A percentile compares a stretch with the other conserved stretches of the same genome.
phyloP scores from a whole-genome alignment of 108 stramenopile genomes.

The Chaetoceros muelleri region DNA sequence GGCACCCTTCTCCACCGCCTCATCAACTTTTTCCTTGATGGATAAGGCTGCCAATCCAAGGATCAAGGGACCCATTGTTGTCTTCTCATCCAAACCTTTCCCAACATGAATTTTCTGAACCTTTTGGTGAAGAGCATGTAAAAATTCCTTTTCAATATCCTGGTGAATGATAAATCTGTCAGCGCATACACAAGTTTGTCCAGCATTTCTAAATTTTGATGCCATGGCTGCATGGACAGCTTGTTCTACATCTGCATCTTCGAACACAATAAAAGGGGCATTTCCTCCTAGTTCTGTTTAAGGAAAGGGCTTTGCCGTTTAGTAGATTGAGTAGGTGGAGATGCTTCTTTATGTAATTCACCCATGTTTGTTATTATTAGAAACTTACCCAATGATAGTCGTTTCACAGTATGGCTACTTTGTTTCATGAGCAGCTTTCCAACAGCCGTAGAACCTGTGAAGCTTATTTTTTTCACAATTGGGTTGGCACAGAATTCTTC shows the following conservation, averaged over 20 bases:
- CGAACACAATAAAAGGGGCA: slow-evolving; percentile 90
- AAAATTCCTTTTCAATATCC: slow-evolving; percentile 67
- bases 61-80: slow-evolving; percentile 83
- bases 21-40: slow-evolving; percentile 56
- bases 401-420: slow-evolving; percentile 67
- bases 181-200: slow-evolving; percentile 92
- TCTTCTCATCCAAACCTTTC: slow-evolving; percentile 42
- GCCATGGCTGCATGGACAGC: slow-evolving; percentile 74
- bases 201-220: slow-evolving; percentile 85
- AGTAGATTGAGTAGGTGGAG: neutral
- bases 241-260: slow-evolving; percentile 80
- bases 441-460: slow-evolving; percentile 88
- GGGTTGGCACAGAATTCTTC: slow-evolving; percentile 58
- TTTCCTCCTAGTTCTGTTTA: slow-evolving; percentile 90
- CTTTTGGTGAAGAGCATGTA: slow-evolving; percentile 24
- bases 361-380: neutral
- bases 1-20: slow-evolving; percentile 72
- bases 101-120: slow-evolving; percentile 47
- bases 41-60: slow-evolving; percentile 31
- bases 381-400: slow-evolving; percentile 35
- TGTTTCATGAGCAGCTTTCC: slow-evolving; percentile 71
- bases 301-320: neutral
- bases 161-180: slow-evolving; percentile 85
- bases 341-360: neutral
- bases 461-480: slow-evolving; percentile 74